These are phyloP conservation scores for Petrea volubilis DNA, from an alignment of 257 asterid species.

Conservation along the genomic window DNA sequence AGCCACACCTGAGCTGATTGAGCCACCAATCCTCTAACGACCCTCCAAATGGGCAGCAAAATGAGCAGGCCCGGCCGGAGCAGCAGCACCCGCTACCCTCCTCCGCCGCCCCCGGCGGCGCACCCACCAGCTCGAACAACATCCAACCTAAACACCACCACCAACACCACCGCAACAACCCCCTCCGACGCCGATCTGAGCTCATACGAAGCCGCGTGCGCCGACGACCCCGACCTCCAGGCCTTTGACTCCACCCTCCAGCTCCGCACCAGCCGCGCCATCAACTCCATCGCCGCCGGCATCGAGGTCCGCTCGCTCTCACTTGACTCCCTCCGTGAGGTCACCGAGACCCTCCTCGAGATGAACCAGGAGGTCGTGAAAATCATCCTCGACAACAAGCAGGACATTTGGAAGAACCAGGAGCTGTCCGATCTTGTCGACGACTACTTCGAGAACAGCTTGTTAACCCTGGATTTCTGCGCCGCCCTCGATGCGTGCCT, in stretches of 20 bases:
- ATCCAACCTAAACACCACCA: constrained; percentile 17
- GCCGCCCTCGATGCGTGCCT: constrained; percentile 61
- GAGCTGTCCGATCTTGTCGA: constrained; percentile 71
- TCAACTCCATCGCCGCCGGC: constrained; percentile 62
- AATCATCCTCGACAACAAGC: constrained; percentile 53
- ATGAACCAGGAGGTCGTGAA: constrained; percentile 72
- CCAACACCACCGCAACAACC: neutral
- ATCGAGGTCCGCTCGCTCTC: constrained; percentile 63
- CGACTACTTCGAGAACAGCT: constrained; percentile 72
- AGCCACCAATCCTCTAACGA: neutral
- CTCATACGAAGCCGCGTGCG: constrained; percentile 78
- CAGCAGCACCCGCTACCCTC: constrained; percentile 21
- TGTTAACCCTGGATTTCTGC: constrained; percentile 70
- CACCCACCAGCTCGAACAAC: constrained; percentile 19
- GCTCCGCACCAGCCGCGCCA: constrained; percentile 59
- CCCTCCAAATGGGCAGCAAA: constrained; percentile 50
- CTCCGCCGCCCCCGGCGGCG: constrained; percentile 10
- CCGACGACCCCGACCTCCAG: constrained; percentile 65
- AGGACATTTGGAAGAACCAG: constrained; percentile 65
- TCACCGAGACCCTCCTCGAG: constrained; percentile 65
- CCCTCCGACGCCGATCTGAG: constrained; percentile 43
- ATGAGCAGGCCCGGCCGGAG: constrained; percentile 36
- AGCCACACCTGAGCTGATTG: neutral
- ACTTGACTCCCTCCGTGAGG: constrained; percentile 72
- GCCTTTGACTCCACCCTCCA: constrained; percentile 59